phyloP scores from a whole-genome alignment of 2,329 filamentous ascomycete species.

The Alternaria arborescens region DNA sequence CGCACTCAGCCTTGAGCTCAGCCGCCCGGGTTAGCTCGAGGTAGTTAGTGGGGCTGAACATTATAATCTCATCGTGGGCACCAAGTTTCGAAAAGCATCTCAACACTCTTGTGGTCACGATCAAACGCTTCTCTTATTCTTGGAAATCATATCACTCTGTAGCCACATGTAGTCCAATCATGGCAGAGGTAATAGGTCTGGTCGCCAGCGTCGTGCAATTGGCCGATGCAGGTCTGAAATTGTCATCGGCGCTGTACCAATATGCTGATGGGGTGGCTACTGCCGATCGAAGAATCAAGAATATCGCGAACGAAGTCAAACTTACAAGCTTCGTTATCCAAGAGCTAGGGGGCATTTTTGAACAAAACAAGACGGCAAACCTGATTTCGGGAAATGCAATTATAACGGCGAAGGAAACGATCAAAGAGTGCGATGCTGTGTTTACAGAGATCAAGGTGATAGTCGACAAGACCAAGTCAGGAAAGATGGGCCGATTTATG shows the following conservation, averaged over 20 bases:
- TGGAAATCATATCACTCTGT: neutral
- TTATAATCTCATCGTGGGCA: neutral
- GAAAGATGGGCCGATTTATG: slow-evolving; percentile 34
- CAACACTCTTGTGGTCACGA: neutral
- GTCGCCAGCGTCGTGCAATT: slow-evolving; percentile 44
- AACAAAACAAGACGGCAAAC: slow-evolving; percentile 30
- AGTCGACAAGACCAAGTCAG: slow-evolving; percentile 39
- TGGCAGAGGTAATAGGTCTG: slow-evolving; percentile 39
- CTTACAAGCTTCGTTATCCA: slow-evolving; percentile 41
- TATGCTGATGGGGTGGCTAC: slow-evolving; percentile 44
- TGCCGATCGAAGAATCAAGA: slow-evolving; percentile 39
- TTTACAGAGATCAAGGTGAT: slow-evolving; percentile 38
- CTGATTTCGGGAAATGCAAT: slow-evolving; percentile 38
- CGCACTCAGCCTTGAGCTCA: slow-evolving; percentile 8
- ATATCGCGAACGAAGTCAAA: slow-evolving; percentile 41
- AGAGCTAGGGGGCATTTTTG: slow-evolving; percentile 40
- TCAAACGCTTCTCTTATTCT: neutral
- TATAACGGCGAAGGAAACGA: slow-evolving; percentile 38
- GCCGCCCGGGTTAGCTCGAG: slow-evolving; percentile 5
- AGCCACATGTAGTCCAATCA: slow-evolving; percentile 4
- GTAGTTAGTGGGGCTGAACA: neutral
- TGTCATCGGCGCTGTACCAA: slow-evolving; percentile 41
- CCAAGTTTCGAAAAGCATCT: neutral
- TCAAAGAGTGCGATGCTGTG: slow-evolving; percentile 37
- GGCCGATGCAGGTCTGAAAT: slow-evolving; percentile 40